Evolutionary conservation across 345 rosid species (phyloP).

Genomic region (Arabis hirsuta): DNA sequence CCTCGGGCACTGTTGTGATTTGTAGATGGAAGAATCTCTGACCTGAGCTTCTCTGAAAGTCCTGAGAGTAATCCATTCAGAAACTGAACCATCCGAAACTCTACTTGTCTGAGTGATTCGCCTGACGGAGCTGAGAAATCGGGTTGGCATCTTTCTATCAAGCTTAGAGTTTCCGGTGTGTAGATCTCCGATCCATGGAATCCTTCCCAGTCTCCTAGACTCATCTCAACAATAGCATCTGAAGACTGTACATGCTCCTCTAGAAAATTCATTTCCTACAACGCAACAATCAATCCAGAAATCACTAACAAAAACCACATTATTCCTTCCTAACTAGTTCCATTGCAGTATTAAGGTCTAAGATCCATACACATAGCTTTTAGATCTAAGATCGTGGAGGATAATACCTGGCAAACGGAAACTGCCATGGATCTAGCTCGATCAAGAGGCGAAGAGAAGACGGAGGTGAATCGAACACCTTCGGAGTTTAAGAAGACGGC

Average conservation of each 20-base stretch:
- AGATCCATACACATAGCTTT: conserved; percentile 22
- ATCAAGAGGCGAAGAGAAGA: conserved; percentile 85
- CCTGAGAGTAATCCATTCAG: conserved; percentile 62
- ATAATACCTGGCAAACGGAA: conserved; percentile 79
- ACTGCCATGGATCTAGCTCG: conserved; percentile 90
- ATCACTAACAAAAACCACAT: neutral
- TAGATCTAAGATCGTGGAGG: conserved; percentile 20
- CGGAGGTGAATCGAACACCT: conserved; percentile 75
- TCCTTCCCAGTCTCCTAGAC: conserved; percentile 92
- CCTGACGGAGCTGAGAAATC: conserved; percentile 90
- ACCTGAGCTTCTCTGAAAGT: conserved; percentile 71
- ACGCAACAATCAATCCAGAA: neutral
- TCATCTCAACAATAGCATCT: conserved; percentile 82
- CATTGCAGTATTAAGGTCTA: neutral
- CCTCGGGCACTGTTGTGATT: conserved; percentile 54
- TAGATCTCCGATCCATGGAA: conserved; percentile 65
- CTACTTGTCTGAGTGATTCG: conserved; percentile 93
- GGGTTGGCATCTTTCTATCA: conserved; percentile 78
- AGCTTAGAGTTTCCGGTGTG: conserved; percentile 70
- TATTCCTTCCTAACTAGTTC: conserved; percentile 19
- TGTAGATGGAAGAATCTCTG: conserved; percentile 53
- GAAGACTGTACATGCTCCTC: conserved; percentile 74
- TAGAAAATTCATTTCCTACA: conserved; percentile 80
- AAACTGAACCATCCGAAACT: conserved; percentile 92
- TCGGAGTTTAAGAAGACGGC: conserved; percentile 88